Percentiles rank a stretch among this genome's conserved stretches.
These are phyloP conservation scores for Nannizziopsis barbatae DNA, from an alignment of 2,329 filamentous ascomycete genomes.

Conservation along the genomic window DNA sequence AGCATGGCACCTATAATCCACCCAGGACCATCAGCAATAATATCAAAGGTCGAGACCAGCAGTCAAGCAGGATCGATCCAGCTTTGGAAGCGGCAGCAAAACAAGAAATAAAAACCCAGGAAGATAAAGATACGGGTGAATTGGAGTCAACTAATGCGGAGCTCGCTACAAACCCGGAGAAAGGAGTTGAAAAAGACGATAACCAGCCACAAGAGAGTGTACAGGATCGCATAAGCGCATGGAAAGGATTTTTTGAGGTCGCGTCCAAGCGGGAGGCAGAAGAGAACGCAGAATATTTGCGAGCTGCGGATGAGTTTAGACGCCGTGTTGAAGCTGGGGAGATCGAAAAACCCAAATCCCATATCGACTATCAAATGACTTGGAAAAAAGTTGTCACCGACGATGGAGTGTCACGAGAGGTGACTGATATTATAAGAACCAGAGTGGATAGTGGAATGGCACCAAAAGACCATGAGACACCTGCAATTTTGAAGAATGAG, in stretches of 20 bases:
- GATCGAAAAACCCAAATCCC: slow-evolving; percentile 12
- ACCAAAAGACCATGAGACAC: slow-evolving; percentile 46
- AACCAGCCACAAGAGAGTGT: not conserved
- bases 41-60: not conserved
- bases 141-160: not conserved
- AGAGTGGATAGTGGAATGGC: slow-evolving; percentile 15
- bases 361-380: slow-evolving; percentile 26
- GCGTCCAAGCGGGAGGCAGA: slow-evolving; percentile 26
- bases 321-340: slow-evolving; percentile 10
- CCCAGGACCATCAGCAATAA: not conserved
- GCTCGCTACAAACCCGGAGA: not conserved
- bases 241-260: slow-evolving; percentile 29
- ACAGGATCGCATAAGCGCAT: slow-evolving; percentile 24
- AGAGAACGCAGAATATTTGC: slow-evolving; percentile 23
- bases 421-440: slow-evolving; percentile 19
- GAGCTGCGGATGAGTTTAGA: slow-evolving; percentile 18
- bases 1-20: slow-evolving; percentile 8
- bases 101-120: not conserved
- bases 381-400: slow-evolving; percentile 30
- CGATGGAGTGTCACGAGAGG: slow-evolving; percentile 19
- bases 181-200: not conserved
- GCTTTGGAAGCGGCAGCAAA: not conserved
- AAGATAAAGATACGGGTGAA: not conserved
- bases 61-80: not conserved
- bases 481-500: slow-evolving; percentile 19